These are phyloP conservation scores for Sporormia fimetaria DNA, from an alignment of 495 filamentous ascomycete species.

Conservation along the genomic window DNA sequence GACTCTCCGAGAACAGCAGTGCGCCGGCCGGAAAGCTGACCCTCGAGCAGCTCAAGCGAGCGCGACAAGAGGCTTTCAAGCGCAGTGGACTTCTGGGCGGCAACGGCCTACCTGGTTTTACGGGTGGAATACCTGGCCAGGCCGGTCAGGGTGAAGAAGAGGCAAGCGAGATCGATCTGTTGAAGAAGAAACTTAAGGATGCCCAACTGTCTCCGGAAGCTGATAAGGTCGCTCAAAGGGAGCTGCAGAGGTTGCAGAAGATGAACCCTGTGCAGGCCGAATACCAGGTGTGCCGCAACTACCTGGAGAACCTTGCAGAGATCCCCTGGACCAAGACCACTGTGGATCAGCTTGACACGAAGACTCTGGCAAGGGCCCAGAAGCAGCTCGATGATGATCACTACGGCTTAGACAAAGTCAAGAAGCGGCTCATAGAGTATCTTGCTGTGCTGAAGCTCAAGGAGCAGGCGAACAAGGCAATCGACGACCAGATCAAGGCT, in stretches of 20 bases:
- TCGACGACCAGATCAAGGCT: slow-evolving; percentile 57
- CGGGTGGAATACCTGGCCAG: slow-evolving; percentile 31
- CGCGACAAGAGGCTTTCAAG: slow-evolving; percentile 44
- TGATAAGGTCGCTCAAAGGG: slow-evolving; percentile 75
- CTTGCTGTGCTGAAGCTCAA: slow-evolving; percentile 90
- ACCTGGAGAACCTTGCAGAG: slow-evolving; percentile 87
- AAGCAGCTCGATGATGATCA: slow-evolving; percentile 94
- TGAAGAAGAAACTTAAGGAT: slow-evolving; percentile 74
- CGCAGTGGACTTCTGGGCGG: slow-evolving; percentile 42
- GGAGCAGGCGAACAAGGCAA: slow-evolving; percentile 68
- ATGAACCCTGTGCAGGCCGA: slow-evolving; percentile 94
- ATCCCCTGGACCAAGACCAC: slow-evolving; percentile 87
- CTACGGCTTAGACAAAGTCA: slow-evolving; percentile 93
- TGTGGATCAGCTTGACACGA: slow-evolving; percentile 73
- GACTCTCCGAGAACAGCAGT: slow-evolving; percentile 64
- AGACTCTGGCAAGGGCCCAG: slow-evolving; percentile 65
- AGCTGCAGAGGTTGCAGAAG: slow-evolving; percentile 78
- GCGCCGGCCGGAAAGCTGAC: slow-evolving; percentile 27
- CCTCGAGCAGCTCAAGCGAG: slow-evolving; percentile 40
- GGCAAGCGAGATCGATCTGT: slow-evolving; percentile 72
- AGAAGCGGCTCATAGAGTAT: slow-evolving; percentile 92
- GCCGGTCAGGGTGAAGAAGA: slow-evolving; percentile 46
- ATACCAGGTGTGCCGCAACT: slow-evolving; percentile 86
- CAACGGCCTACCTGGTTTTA: slow-evolving; percentile 39
- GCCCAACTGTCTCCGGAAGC: slow-evolving; percentile 67